phyloP scores from a whole-genome alignment of 371 early-diverging fungal species.

The Fennellomyces sp. region DNA sequence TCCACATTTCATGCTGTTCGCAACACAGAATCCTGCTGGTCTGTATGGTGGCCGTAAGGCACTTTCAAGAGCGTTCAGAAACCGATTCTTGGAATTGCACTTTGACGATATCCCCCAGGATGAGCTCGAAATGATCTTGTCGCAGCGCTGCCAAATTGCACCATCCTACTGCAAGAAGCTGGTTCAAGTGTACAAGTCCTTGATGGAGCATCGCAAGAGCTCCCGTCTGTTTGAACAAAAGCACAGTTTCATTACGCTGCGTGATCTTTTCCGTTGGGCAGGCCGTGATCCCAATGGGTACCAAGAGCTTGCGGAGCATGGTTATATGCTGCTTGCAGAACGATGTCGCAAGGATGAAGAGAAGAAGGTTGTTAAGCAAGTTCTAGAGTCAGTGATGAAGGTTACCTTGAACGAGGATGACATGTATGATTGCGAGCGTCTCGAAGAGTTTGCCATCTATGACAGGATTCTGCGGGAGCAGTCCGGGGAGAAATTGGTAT shows the following conservation, averaged over 20 bases:
- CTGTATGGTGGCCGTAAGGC: slow-evolving; percentile 99
- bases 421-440: slow-evolving; percentile 67
- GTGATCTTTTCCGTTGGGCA: slow-evolving; percentile 99
- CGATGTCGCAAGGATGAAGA: slow-evolving; percentile 88
- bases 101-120: slow-evolving; percentile 93
- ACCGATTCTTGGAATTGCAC: slow-evolving; percentile 98
- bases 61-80: slow-evolving; percentile 99
- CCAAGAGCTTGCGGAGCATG: slow-evolving; percentile 88
- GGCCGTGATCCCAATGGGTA: slow-evolving; percentile 81
- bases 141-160: slow-evolving; percentile 84
- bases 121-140: slow-evolving; percentile 90
- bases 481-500: slow-evolving; percentile 71
- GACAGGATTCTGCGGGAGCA: slow-evolving; percentile 29
- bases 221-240: slow-evolving; percentile 93
- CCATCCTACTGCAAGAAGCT: slow-evolving; percentile 90
- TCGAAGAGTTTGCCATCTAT: slow-evolving; percentile 59
- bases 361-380: slow-evolving; percentile 79
- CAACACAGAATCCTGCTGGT: slow-evolving; percentile 99
- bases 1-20: slow-evolving; percentile 98
- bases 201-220: slow-evolving; percentile 81
- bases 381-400: slow-evolving; percentile 84
- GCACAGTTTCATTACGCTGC: slow-evolving; percentile 93
- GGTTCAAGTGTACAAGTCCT: slow-evolving; percentile 84
- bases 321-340: slow-evolving; percentile 96
- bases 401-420: slow-evolving; percentile 67